Base-by-base conservation (phyloP, 176 grass and related monocot genomes). In the Saccharum officinarum region DNA sequence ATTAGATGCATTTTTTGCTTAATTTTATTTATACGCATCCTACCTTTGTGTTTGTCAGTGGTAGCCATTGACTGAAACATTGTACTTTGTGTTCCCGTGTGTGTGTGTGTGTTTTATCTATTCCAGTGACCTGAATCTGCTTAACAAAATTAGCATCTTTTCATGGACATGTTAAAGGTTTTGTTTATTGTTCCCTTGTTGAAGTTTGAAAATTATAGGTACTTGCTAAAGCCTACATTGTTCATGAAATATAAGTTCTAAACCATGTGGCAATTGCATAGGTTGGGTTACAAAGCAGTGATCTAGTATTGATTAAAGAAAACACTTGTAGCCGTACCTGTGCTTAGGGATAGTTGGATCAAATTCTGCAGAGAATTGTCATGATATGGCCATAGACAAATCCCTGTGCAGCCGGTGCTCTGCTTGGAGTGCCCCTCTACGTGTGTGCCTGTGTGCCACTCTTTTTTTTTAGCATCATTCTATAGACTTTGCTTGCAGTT, bases 401-500 rank as follows among this genome's bases (percentile, higher is more conserved):
- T 37, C 12, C 7, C 33, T 34, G 16, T 8, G 5, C 31, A 8
- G 15, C 66, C 1, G 16, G 15, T 69, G 36, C 67, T 17, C 14
- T 33, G 23, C 14, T 13, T 40, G 68, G 68, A n/a, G 59, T 26
- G 0, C 9, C 57, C 3, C 7, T 10, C 60, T 64, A 33, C 63
- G 17, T 69, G 18, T 10, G 39, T 45, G 36, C 38, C 18, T 40
- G 68, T 42, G 7, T 37, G 39, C 54, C 11, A 22, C 47, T 10
- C 39, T 39, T 38, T 59, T 28, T n/a, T 4, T 1, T 6, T 12
- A 7, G 8, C 25, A 83, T 61, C 10, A 49, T 68, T 80, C 10
- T 15, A 31, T 14, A 3, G 1, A 18, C 54, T 83, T 83, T 83
- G 52, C 54, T 83, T 73, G 5, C 34, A 20, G 80, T 82, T 82